Conservation (phyloP, 2,329 filamentous ascomycete species). For the Dactylellina haptotyla region DNA sequence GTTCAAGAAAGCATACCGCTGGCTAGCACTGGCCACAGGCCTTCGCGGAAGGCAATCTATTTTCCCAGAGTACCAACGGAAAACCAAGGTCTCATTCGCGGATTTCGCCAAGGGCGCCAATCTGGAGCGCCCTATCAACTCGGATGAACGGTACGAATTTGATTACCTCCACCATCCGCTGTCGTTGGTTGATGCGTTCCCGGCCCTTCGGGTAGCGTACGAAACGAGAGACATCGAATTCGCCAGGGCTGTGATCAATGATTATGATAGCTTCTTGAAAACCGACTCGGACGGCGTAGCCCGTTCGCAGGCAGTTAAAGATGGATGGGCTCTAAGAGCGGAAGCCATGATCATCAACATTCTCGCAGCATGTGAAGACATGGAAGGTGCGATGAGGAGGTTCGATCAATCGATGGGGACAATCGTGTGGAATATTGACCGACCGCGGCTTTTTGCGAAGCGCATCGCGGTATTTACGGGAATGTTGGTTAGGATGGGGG, state of each 20-base stretch:
- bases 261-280: slow-evolving; percentile 19
- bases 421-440: slow-evolving; percentile 16
- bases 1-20: slow-evolving; percentile 38
- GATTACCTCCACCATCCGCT: slow-evolving; percentile 21
- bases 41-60: slow-evolving; percentile 11
- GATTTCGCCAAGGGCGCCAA: slow-evolving; percentile 25
- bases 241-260: slow-evolving; percentile 19
- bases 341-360: slow-evolving; percentile 30
- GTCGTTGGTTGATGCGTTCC: slow-evolving; percentile 7
- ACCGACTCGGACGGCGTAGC: background rate
- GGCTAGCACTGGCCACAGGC: slow-evolving; percentile 19
- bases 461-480: slow-evolving; percentile 18
- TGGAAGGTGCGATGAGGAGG: slow-evolving; percentile 1
- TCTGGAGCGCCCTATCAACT: background rate
- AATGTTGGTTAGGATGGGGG: background rate
- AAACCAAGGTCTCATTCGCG: slow-evolving; percentile 18
- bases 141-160: slow-evolving; percentile 34
- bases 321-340: background rate
- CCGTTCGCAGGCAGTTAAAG: background rate
- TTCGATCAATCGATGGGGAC: slow-evolving; percentile 20
- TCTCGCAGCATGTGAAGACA: slow-evolving; percentile 14
- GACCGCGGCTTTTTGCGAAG: slow-evolving; percentile 19
- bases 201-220: slow-evolving; percentile 19
- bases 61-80: slow-evolving; percentile 11
- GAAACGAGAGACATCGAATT: slow-evolving; percentile 43